phyloP scores from a whole-genome alignment of 257 asterid genomes.

The Linderniella brevidens region DNA sequence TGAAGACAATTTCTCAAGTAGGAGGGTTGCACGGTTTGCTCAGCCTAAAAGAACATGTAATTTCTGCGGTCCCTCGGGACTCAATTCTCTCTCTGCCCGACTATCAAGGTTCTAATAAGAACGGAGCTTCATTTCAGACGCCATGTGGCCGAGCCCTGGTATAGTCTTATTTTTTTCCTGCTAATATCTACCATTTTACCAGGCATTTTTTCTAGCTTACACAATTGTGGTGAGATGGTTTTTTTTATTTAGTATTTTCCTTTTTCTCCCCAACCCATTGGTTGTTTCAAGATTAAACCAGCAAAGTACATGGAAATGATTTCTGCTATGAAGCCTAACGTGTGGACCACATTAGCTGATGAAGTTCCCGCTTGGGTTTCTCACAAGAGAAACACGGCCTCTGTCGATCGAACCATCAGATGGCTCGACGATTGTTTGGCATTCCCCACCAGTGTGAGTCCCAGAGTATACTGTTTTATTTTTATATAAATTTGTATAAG shows the following conservation, averaged over 20 bases:
- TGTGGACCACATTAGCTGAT: constrained; percentile 75
- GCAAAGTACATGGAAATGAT: constrained; percentile 52
- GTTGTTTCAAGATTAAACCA: constrained; percentile 40
- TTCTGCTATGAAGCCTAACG: constrained; percentile 63
- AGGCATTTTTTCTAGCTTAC: not conserved
- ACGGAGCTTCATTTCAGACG: constrained; percentile 84
- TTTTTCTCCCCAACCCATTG: too few species aligned
- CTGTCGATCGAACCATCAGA: constrained; percentile 71
- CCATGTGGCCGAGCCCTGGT: constrained; percentile 82
- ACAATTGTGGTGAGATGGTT: not conserved
- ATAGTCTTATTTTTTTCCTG: not conserved
- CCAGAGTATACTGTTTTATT: not conserved
- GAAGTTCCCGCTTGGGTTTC: constrained; percentile 97
- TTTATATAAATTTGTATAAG: not conserved
- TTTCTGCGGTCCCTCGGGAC: constrained; percentile 69
- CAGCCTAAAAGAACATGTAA: constrained; percentile 42
- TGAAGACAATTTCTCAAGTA: constrained; percentile 37
- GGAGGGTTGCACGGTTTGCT: constrained; percentile 75
- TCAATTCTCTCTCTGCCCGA: constrained; percentile 59
- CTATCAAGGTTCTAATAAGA: constrained; percentile 38
- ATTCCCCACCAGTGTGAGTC: constrained; percentile 19
- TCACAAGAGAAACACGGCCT: constrained; percentile 54
- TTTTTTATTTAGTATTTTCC: not conserved
- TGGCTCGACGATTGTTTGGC: constrained; percentile 84
- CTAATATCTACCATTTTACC: not conserved